Conservation (phyloP, 1,139 yeast species). For the Candida tropicalis region DNA sequence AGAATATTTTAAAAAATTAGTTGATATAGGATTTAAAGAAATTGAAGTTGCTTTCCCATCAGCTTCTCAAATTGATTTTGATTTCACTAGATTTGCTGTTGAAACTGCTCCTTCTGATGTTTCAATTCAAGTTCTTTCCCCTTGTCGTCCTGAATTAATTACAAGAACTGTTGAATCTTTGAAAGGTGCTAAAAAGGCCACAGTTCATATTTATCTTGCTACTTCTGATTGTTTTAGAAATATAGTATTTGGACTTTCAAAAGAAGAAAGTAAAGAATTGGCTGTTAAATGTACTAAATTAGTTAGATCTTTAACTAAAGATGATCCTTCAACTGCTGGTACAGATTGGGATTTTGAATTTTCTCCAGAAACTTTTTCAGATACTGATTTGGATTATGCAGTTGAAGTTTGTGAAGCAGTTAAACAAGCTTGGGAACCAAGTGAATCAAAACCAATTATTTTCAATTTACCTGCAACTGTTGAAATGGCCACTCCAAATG, state of each 20-base stretch:
- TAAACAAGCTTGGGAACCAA: slow-evolving; percentile 49
- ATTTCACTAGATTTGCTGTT: slow-evolving; percentile 50
- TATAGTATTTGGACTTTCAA: slow-evolving; percentile 47
- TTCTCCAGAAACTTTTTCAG: slow-evolving; percentile 51
- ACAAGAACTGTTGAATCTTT: slow-evolving; percentile 50
- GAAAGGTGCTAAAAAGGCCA: slow-evolving; percentile 50
- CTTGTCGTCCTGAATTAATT: slow-evolving; percentile 47
- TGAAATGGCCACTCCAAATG: slow-evolving; percentile 50
- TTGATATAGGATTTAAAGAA: slow-evolving; percentile 51
- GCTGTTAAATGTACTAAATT: slow-evolving; percentile 46
- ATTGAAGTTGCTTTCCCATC: slow-evolving; percentile 53
- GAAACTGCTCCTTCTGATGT: slow-evolving; percentile 52
- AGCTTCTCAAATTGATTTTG: slow-evolving; percentile 53
- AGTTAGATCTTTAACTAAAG: slow-evolving; percentile 46
- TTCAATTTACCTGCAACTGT: slow-evolving; percentile 55
- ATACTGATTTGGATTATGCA: slow-evolving; percentile 46
- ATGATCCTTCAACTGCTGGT: slow-evolving; percentile 36
- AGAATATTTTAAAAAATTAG: slow-evolving; percentile 46
- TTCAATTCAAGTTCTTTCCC: slow-evolving; percentile 49
- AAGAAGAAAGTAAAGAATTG: slow-evolving; percentile 43
- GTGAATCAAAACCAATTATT: slow-evolving; percentile 43
- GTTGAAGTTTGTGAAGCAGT: slow-evolving; percentile 51
- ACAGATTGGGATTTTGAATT: slow-evolving; percentile 51
- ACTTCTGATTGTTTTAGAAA: slow-evolving; percentile 50
- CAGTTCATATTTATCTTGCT: slow-evolving; percentile 50